Evolutionary conservation across 331 rosid genomes (phyloP).

Genomic region (Phaseolus coccineus): DNA sequence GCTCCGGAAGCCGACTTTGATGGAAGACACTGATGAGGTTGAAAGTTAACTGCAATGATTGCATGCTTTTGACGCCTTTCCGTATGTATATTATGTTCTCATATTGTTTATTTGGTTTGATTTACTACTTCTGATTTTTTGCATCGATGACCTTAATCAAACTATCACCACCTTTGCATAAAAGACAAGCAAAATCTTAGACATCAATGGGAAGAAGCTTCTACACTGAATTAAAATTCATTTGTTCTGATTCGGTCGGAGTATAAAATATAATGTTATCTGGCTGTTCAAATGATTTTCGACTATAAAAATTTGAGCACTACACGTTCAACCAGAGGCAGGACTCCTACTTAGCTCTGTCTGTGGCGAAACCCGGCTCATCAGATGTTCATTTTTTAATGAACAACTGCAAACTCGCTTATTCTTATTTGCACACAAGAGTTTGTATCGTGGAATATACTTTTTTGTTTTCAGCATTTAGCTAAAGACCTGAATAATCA

Average conservation of each 20-base stretch:
- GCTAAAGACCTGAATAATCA: not conserved
- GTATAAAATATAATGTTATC: not conserved
- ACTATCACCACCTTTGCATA: slow-evolving; percentile 27
- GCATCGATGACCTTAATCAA: slow-evolving; percentile 20
- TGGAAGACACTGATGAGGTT: slow-evolving; percentile 55
- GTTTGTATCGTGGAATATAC: not conserved
- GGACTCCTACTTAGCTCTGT: not conserved
- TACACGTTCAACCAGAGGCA: not conserved
- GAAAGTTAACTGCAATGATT: slow-evolving; percentile 41
- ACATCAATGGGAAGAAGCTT: slow-evolving; percentile 12
- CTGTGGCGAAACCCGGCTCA: slow-evolving; percentile 22
- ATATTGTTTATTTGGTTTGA: slow-evolving; percentile 24
- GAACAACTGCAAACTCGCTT: slow-evolving; percentile 1
- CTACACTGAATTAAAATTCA: not conserved
- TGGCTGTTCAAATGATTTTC: not conserved
- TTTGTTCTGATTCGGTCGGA: not conserved
- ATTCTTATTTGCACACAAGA: not conserved
- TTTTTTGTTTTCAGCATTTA: slow-evolving; percentile 27
- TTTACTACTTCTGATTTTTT: not conserved
- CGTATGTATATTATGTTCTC: not conserved
- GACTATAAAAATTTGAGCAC: not conserved
- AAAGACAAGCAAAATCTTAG: not conserved
- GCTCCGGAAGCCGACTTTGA: slow-evolving; percentile 51
- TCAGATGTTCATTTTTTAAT: slow-evolving; percentile 1
- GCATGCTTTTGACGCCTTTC: slow-evolving; percentile 39